Evolutionary conservation across 257 asterid genomes (phyloP).

Genomic region (Plantago major): DNA sequence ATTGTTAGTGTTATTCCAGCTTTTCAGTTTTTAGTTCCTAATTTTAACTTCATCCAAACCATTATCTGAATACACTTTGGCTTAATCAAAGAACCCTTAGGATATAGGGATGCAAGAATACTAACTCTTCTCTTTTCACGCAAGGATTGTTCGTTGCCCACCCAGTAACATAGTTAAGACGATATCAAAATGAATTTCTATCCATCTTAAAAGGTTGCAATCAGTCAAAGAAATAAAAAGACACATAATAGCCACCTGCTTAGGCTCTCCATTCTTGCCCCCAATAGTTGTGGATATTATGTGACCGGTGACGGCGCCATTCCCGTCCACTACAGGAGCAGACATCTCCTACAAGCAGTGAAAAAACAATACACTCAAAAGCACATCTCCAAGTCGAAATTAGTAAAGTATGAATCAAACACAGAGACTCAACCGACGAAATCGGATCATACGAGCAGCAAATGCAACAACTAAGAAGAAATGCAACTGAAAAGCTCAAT

Average conservation of each 20-base stretch:
- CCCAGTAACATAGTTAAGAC: not conserved
- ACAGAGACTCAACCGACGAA: not conserved
- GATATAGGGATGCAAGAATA: too few species aligned
- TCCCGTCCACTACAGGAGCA: conserved; percentile 65
- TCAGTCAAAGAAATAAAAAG: not conserved
- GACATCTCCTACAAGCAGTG: conserved; percentile 59
- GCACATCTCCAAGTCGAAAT: too few species aligned
- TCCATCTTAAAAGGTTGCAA: not conserved
- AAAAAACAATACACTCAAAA: conserved; percentile 11
- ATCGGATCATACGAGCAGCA: not conserved
- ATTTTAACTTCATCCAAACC: too few species aligned
- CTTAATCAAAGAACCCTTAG: too few species aligned
- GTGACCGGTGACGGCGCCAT: conserved; percentile 78
- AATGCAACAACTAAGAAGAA: too few species aligned
- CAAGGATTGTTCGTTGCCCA: not conserved
- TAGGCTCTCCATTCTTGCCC: conserved; percentile 94
- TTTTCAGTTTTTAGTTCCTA: too few species aligned
- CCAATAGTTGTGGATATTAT: conserved; percentile 90
- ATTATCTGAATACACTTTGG: too few species aligned
- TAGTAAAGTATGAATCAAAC: not conserved
- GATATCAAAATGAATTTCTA: not conserved
- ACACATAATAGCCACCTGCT: conserved; percentile 50
- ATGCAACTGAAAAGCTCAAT: conserved; percentile 2
- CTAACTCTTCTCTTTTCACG: not conserved
- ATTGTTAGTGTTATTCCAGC: too few species aligned